phyloP scores from a whole-genome alignment of 257 asterid genomes.

The Solanum bukasovii region DNA sequence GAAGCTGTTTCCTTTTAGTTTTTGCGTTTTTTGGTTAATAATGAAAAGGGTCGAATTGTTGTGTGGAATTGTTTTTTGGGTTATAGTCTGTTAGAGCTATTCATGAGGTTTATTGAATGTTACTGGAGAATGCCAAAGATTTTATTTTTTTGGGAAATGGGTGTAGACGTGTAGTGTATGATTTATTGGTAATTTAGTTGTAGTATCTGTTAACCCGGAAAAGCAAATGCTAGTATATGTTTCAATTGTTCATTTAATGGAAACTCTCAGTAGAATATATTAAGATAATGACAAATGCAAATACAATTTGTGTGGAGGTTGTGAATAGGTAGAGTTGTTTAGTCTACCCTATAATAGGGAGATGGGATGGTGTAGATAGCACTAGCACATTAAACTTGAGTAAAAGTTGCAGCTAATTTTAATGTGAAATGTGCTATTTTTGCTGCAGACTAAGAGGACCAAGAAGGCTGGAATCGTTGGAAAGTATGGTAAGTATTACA shows the following conservation, averaged over 20 bases:
- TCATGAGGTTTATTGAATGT: neutral
- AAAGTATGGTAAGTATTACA: neutral
- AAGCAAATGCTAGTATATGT: neutral
- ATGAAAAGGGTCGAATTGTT: neutral
- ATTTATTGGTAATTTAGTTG: neutral
- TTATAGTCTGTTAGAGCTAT: neutral
- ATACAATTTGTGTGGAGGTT: neutral
- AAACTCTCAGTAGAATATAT: neutral
- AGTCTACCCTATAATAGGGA: neutral
- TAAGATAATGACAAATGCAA: neutral
- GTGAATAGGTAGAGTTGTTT: neutral
- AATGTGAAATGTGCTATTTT: neutral
- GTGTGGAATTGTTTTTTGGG: neutral
- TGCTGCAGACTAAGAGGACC: slow-evolving; percentile 1
- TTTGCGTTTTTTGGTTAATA: neutral
- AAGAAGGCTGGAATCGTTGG: slow-evolving; percentile 3
- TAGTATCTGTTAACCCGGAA: neutral
- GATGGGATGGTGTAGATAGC: neutral
- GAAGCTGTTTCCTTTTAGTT: neutral
- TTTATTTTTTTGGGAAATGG: neutral
- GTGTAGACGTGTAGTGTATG: neutral
- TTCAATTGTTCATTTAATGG: neutral
- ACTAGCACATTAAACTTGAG: neutral
- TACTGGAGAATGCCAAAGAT: neutral
- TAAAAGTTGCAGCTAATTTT: neutral